Percentiles rank a stretch among this genome's conserved stretches.
Conservation (phyloP, 2,329 filamentous ascomycete species). For the Aspergillus flavus region DNA sequence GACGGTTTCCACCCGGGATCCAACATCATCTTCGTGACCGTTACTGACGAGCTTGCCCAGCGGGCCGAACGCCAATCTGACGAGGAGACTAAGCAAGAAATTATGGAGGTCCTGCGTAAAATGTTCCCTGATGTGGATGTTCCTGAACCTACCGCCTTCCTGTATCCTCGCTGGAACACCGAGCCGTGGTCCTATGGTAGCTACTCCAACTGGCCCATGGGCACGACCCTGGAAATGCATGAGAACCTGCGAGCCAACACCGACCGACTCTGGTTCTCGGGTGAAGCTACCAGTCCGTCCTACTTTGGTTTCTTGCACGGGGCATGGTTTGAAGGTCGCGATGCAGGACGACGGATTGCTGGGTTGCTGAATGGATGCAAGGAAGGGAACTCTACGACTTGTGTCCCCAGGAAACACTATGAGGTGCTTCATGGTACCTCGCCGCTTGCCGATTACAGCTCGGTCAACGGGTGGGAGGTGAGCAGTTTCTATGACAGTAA, state of each 20-base stretch:
- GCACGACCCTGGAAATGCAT: constrained; percentile 65
- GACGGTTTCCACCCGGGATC: constrained; percentile 62
- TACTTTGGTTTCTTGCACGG: constrained; percentile 70
- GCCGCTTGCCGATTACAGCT: constrained; percentile 28
- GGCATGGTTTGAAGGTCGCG: constrained; percentile 60
- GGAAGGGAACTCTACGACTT: constrained; percentile 15
- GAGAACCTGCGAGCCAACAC: constrained; percentile 70
- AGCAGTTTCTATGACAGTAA: constrained; percentile 31
- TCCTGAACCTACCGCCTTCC: constrained; percentile 62
- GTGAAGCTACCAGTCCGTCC: constrained; percentile 63
- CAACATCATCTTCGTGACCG: constrained; percentile 67
- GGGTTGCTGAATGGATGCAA: constrained; percentile 27
- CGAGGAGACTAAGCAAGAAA: constrained; percentile 59
- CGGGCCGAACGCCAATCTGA: constrained; percentile 62
- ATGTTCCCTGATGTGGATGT: constrained; percentile 64
- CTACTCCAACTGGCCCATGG: constrained; percentile 69
- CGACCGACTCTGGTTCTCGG: constrained; percentile 64
- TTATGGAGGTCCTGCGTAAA: constrained; percentile 58
- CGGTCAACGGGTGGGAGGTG: constrained; percentile 31
- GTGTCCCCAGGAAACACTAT: constrained; percentile 26
- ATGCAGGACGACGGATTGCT: constrained; percentile 44
- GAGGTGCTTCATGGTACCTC: constrained; percentile 29
- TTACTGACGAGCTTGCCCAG: constrained; percentile 60
- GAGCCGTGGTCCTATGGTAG: constrained; percentile 59
- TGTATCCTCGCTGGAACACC: constrained; percentile 62